Evolutionary conservation across 805 yeast species (phyloP).

Genomic region (Cyberlindnera suaveolens): DNA sequence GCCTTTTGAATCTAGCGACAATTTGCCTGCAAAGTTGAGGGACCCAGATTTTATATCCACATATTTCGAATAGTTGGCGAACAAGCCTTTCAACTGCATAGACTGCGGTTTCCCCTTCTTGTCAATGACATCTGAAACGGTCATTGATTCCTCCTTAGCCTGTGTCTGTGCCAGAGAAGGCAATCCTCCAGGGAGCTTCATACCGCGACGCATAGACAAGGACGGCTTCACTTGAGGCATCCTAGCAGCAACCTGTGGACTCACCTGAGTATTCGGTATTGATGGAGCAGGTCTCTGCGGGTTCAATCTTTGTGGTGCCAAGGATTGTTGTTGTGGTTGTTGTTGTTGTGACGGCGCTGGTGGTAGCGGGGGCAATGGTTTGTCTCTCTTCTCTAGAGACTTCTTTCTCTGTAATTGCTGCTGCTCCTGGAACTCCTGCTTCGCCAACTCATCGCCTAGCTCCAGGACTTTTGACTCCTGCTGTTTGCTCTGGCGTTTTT

Average conservation of each 20-base stretch:
- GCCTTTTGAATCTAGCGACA: constrained; percentile 87
- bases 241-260: constrained; percentile 75
- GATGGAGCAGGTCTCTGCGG: constrained; percentile 26
- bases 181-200: constrained; percentile 80
- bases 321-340: not conserved
- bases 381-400: constrained; percentile 21
- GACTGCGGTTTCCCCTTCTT: constrained; percentile 20
- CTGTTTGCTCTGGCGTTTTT: constrained; percentile 51
- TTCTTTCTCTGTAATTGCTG: constrained; percentile 18
- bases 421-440: constrained; percentile 8
- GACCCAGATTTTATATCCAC: constrained; percentile 90
- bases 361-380: constrained; percentile 39
- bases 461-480: not conserved
- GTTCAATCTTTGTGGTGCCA: constrained; percentile 12
- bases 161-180: constrained; percentile 31
- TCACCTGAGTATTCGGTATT: constrained; percentile 45
- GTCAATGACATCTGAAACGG: constrained; percentile 21
- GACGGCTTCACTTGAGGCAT: constrained; percentile 73
- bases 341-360: constrained; percentile 9
- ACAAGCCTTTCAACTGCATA: constrained; percentile 47
- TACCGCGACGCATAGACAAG: constrained; percentile 83
- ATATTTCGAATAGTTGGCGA: constrained; percentile 80
- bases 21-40: constrained; percentile 87
- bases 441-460: not conserved
- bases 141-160: constrained; percentile 18